phyloP scores from a whole-genome alignment of 768 basidiomycete species.

The Kwoniella pini region DNA sequence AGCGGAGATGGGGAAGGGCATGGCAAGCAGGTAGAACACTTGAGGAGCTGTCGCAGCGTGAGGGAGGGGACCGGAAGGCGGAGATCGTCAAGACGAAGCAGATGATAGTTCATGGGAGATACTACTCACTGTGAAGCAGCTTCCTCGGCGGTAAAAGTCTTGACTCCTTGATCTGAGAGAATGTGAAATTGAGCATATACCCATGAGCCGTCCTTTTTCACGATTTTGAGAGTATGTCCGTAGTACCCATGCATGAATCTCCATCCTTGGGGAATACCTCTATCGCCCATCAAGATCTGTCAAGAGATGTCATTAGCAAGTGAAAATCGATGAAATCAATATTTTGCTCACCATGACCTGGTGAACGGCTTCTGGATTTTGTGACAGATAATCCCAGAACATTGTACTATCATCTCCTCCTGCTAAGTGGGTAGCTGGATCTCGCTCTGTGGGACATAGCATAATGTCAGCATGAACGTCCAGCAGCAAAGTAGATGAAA shows the following conservation, averaged over 20 bases:
- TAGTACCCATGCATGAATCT: constrained; percentile 88
- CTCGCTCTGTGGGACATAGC: constrained; percentile 56
- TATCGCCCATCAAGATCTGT: constrained; percentile 57
- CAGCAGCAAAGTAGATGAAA: neutral
- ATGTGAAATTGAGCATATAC: constrained; percentile 56
- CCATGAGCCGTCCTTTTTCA: constrained; percentile 50
- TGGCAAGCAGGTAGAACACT: no score
- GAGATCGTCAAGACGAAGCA: no score
- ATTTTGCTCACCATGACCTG: constrained; percentile 54
- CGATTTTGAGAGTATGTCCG: constrained; percentile 58
- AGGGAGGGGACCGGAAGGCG: no score
- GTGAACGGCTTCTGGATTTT: constrained; percentile 58
- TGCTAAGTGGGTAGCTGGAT: constrained; percentile 87
- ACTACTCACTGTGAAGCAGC: constrained; percentile 56
- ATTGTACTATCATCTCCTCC: constrained; percentile 66
- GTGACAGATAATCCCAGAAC: constrained; percentile 63
- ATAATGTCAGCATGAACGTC: neutral
- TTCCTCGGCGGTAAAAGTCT: constrained; percentile 71
- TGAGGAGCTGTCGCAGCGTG: no score
- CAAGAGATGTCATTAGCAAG: neutral
- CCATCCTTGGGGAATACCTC: constrained; percentile 60
- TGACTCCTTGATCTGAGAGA: constrained; percentile 51
- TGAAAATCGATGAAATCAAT: no score
- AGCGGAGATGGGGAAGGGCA: no score
- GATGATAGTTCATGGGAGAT: neutral